phyloP scores from a whole-genome alignment of 371 early-diverging fungal genomes.

The Mucor plumbeus region DNA sequence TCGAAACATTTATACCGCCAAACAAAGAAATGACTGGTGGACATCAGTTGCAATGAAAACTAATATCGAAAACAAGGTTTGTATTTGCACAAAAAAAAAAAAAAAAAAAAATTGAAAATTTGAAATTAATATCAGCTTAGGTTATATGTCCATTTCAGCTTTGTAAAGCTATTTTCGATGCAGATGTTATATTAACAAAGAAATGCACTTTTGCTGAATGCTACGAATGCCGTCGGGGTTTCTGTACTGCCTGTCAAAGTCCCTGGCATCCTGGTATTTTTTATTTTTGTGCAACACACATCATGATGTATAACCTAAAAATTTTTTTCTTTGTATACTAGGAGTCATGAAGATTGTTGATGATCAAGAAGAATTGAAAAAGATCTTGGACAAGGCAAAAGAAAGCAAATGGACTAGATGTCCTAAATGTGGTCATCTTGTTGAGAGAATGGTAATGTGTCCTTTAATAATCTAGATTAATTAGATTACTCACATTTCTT shows the following conservation, averaged over 20 bases:
- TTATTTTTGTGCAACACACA: slow-evolving; percentile 7
- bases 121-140: background rate
- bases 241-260: slow-evolving; percentile 26
- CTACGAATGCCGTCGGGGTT: slow-evolving; percentile 27
- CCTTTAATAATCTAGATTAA: background rate
- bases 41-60: slow-evolving; percentile 3
- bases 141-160: slow-evolving; percentile 17
- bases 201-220: slow-evolving; percentile 28
- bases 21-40: slow-evolving; percentile 22
- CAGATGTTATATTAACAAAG: background rate
- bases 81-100: background rate
- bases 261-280: slow-evolving; percentile 32
- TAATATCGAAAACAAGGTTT: slow-evolving; percentile 20
- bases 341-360: slow-evolving; percentile 14
- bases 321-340: slow-evolving; percentile 1
- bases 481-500: background rate
- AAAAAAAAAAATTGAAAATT: background rate
- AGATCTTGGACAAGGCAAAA: slow-evolving; percentile 14
- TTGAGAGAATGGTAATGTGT: slow-evolving; percentile 15
- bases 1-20: background rate
- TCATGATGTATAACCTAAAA: background rate
- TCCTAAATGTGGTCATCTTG: slow-evolving; percentile 20
- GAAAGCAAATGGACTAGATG: slow-evolving; percentile 20
- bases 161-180: slow-evolving; percentile 26
- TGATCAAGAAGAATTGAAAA: slow-evolving; percentile 11